Evolutionary conservation across 371 early-diverging fungal species (phyloP).

Genomic region (Cokeromyces recurvatus): DNA sequence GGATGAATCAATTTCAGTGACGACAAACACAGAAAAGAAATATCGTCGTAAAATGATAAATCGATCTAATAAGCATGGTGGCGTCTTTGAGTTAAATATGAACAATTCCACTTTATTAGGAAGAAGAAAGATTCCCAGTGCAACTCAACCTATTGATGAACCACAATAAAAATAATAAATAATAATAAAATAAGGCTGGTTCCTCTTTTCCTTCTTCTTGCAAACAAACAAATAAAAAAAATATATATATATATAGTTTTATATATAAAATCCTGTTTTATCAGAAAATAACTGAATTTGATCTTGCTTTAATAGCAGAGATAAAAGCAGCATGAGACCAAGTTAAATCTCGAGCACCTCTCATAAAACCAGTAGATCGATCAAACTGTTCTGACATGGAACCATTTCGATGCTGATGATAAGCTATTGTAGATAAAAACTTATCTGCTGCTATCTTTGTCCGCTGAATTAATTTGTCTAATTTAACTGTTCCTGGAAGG

Average conservation of each 20-base stretch:
- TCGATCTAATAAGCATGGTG: slow-evolving; percentile 3
- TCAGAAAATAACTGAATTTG: too few species aligned
- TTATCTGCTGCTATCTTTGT: slow-evolving; percentile 41
- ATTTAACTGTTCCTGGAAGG: slow-evolving; percentile 10
- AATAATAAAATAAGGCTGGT: not conserved
- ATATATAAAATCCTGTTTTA: too few species aligned
- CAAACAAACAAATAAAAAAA: not conserved
- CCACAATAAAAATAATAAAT: not conserved
- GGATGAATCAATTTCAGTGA: not conserved
- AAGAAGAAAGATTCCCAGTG: slow-evolving; percentile 38
- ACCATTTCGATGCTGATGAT: slow-evolving; percentile 49
- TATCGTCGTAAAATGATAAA: slow-evolving; percentile 9
- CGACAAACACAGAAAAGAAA: not conserved
- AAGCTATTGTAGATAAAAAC: slow-evolving; percentile 51
- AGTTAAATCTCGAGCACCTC: slow-evolving; percentile 70
- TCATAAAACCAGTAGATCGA: slow-evolving; percentile 47
- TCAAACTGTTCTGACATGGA: slow-evolving; percentile 67
- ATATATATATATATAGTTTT: too few species aligned
- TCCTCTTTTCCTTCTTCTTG: not conserved
- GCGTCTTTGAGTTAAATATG: slow-evolving; percentile 49
- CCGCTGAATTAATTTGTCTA: slow-evolving; percentile 15
- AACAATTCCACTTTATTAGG: slow-evolving; percentile 54
- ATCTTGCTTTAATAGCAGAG: slow-evolving; percentile 36
- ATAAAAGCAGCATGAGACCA: slow-evolving; percentile 72
- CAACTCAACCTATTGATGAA: slow-evolving; percentile 6